Evolutionary conservation across 1,139 yeast species (phyloP), one percentile per base, ranked within the genome.

Genomic region (Suhomyces guaymorum): DNA sequence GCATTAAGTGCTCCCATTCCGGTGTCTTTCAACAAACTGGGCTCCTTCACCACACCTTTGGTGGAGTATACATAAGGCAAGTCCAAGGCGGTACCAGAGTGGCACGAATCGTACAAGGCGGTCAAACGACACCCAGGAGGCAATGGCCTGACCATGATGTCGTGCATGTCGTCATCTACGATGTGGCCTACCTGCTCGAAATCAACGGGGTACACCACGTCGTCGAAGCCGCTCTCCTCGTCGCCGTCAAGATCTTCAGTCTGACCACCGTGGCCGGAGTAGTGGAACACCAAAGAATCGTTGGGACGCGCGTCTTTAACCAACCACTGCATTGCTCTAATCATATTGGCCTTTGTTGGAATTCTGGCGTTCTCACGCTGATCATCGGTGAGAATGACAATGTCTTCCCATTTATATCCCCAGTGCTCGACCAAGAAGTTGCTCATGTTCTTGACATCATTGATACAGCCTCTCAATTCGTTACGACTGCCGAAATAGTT

Each of bases 261-360:
- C 49, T 81, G 82, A 7, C 97, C 96, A 21, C 97, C 97, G 57
- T 90, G 97, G 7, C 97, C 96, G 1, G 96, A 85, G 58, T 84
- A 89, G 58, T 89, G 96, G 72, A 89, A 81, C 47, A 89, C 82
- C 42, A 82, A 63, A 16, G 87, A 78, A 66, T 92, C 95, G 52
- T 89, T 87, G n/a, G 96, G 88, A 43, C 70, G 69, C 1, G 96
- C 97, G 45, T 75, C 90, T 28, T 68, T 68, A 15, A 86, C 95
- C 17, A 90, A 73, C 97, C 97, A 90, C 45, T 80, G 82, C 90
- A 89, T 87, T 1, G 95, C 97, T 33, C 87, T 70, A 26, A 87
- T 54, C 52, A 90, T 88, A 57, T 90, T 90, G 8, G 73, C 82
- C 45, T 77, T 70, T 7, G 90, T 82, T 12, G 97, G 97, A 12